These are phyloP conservation scores for Malania oleifera DNA, from an alignment of 164 flowering plant species.

Conservation along the genomic window DNA sequence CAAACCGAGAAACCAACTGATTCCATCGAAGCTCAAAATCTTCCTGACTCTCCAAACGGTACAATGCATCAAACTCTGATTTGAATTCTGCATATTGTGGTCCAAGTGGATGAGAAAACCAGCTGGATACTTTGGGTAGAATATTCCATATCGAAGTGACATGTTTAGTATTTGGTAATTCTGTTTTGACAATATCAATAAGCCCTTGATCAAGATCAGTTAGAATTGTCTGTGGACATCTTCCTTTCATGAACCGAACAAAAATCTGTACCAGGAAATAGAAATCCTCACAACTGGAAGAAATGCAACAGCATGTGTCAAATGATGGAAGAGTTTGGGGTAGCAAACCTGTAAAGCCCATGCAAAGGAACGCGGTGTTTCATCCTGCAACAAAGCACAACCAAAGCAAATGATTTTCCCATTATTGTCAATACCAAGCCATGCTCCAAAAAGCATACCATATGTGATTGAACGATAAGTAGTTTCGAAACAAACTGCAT, in stretches of 20 bases:
- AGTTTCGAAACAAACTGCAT: slow-evolving; percentile 54
- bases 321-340: not conserved
- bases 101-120: slow-evolving; percentile 57
- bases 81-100: slow-evolving; percentile 45
- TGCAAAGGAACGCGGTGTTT: slow-evolving; percentile 40
- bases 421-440: slow-evolving; percentile 64
- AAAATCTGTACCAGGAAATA: slow-evolving; percentile 36
- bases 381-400: slow-evolving; percentile 57
- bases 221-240: slow-evolving; percentile 51
- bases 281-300: slow-evolving; percentile 2
- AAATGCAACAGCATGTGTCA: not conserved
- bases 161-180: slow-evolving; percentile 56
- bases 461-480: slow-evolving; percentile 53
- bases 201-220: slow-evolving; percentile 60
- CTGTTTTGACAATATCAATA: slow-evolving; percentile 39
- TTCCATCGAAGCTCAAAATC: slow-evolving; percentile 63
- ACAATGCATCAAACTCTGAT: slow-evolving; percentile 47
- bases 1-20: slow-evolving; percentile 50
- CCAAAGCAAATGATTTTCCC: slow-evolving; percentile 53
- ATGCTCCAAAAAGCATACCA: slow-evolving; percentile 52
- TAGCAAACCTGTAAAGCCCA: slow-evolving; percentile 63
- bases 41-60: slow-evolving; percentile 38
- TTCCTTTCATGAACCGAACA: slow-evolving; percentile 53
- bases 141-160: slow-evolving; percentile 41
- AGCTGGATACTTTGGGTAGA: slow-evolving; percentile 46